Evolutionary conservation across 257 asterid species (phyloP).

Genomic region (Solanum tacnaense): DNA sequence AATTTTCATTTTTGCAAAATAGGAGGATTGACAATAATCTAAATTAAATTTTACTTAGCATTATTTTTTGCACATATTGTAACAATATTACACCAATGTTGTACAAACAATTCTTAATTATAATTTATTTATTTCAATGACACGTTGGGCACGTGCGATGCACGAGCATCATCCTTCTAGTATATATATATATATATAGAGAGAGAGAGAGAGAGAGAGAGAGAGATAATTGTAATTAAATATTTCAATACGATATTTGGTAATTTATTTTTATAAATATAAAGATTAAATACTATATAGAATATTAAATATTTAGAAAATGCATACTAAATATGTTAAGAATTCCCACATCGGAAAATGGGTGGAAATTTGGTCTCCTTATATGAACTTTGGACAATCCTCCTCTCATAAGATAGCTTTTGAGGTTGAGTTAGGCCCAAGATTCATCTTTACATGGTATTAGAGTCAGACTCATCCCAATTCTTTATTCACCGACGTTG

Average conservation of each 20-base stretch:
- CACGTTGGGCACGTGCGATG: background rate
- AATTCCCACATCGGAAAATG: background rate
- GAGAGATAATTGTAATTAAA: background rate
- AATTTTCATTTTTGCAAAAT: background rate
- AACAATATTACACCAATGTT: too few species aligned
- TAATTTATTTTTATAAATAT: too few species aligned
- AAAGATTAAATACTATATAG: too few species aligned
- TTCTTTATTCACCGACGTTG: too few species aligned
- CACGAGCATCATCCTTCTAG: too few species aligned
- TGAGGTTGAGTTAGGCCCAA: background rate
- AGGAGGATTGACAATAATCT: background rate
- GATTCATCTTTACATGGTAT: too few species aligned
- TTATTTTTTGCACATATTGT: background rate
- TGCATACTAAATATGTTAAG: too few species aligned
- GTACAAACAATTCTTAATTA: background rate
- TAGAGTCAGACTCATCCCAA: background rate
- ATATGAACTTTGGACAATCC: background rate
- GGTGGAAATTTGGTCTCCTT: background rate
- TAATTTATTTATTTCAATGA: background rate
- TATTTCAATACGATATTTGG: background rate
- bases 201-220: too few species aligned
- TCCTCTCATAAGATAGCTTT: background rate
- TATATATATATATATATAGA: too few species aligned
- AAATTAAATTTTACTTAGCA: background rate
- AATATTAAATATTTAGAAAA: too few species aligned